Base-by-base conservation (phyloP, 768 basidiomycete genomes). In the Lenzites betulinus region DNA sequence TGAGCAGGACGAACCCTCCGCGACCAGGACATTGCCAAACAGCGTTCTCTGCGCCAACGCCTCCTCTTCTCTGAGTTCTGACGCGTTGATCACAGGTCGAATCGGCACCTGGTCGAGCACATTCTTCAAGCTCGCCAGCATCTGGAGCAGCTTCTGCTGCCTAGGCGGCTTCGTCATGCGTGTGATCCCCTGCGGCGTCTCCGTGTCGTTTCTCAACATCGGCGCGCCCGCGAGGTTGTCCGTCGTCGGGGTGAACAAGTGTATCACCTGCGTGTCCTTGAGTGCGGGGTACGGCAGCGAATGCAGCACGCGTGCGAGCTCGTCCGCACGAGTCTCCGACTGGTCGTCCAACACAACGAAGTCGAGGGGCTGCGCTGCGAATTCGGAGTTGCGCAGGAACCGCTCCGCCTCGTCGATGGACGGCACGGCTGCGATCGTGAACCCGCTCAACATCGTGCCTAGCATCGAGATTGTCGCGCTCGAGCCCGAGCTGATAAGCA, bases 91-190 rank as follows among this genome's bases (percentile, higher is more conserved):
- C 18, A n/a, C 75, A 69, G 47, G 73, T 65, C 36, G 76, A 70
- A 56, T 68, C 70, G 23, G 76, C 54, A 42, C 79, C 4, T 80
- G 73, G 61, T 78, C 77, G 0, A 84, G 77, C 22, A 85, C 65
- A 61, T 85, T 79, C 69, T 84, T 88, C 59, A 86, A 62, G 28
- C 75, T 77, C 7, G 85, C 87, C n/a, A 89, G 76, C 16, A 80
- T 81, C 66, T 87, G 87, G 39, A 89, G 74, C 33, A 88, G 70
- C 25, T 86, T 79, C 8, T 78, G 77, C 67, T 79, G 82, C 61
- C 88, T 77, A 12, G 88, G 86, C 0, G 88, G 88, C 70, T 89
- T 90, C 9, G 86, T 88, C 79, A 89, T 84, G 62, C 85, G 83
- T 25, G 84, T 76, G 7, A 89, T 80, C 13, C 84, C 84, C 0